Base-by-base conservation (phyloP, 192 early-diverging fungal species). In the Entomortierella chlamydospora region DNA sequence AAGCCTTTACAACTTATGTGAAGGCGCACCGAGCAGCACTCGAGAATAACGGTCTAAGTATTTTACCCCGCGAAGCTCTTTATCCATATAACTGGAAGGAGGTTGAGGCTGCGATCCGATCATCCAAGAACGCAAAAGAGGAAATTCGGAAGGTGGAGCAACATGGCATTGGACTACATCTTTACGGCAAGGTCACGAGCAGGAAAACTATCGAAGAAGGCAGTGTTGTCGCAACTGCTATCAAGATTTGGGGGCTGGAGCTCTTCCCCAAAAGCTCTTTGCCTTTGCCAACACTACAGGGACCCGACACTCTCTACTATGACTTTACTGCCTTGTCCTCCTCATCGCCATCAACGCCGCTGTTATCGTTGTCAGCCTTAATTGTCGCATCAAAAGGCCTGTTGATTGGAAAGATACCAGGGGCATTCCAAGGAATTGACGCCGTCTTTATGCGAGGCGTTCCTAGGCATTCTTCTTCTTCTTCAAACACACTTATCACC, bases 151-250 rank as follows among this genome's bases (percentile, higher is more conserved):
- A 70, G 13, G 66, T 86, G 0, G 83, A 82, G 30, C 57, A 63
- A 22, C 68, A 57, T 20, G 80, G 82, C 1, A 85, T 87, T 70
- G 86, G 82, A 11, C 77, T 87, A 12, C 86, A 89, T 54, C 60
- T 89, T 52, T 89, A 86, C 63, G 88, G 88, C 17, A 89, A 87
- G 54, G 83, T 86, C 72, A 89, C 88, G 4, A 87, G 87, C 57
- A 64, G 70, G 62, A 66, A 83, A 51, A 53, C 81, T 0, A 83
- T 89, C 11, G 81, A 86, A 37, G 60, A 73, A 9, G 82, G 81
- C 4, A 87, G 86, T 72, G 81, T 89, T 0, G 78, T 89, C 39
- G 82, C 79, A 29, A 42, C 71, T 7, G 68, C 83, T 0, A 71
- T 89, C 42, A 84, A 82, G 39, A 79, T 79, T 33, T 87, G 87